Conservation (phyloP, 169 alveolate genomes). For the Eimeria tenella region DNA sequence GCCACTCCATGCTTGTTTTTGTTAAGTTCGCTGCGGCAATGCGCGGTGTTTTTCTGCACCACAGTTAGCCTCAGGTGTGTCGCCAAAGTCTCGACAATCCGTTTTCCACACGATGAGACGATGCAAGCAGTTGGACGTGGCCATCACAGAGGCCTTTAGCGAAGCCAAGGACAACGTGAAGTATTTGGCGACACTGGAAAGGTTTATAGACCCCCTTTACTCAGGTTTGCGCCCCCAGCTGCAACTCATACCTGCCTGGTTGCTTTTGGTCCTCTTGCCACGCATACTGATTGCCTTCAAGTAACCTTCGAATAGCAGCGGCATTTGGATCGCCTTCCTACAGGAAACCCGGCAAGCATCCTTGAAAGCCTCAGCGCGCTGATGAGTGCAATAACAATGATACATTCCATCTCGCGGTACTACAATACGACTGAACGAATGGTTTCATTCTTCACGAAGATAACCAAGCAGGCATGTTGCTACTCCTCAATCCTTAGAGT, state of each 20-base stretch:
- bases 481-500: neutral
- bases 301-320: neutral
- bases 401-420: slow-evolving; percentile 97
- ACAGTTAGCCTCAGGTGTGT: slow-evolving; percentile 21
- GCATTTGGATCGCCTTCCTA: neutral
- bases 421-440: slow-evolving; percentile 97
- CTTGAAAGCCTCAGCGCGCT: slow-evolving; percentile 96
- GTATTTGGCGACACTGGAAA: slow-evolving; percentile 96
- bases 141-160: slow-evolving; percentile 95
- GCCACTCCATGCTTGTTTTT: no score
- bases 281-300: no score
- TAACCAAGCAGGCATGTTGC: slow-evolving; percentile 92
- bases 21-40: no score
- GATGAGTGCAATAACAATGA: slow-evolving; percentile 96
- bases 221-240: slow-evolving; percentile 84
- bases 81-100: slow-evolving; percentile 78
- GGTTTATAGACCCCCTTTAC: slow-evolving; percentile 96
- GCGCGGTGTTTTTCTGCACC: neutral
- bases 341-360: slow-evolving; percentile 93
- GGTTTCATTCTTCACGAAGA: slow-evolving; percentile 96
- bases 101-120: slow-evolving; percentile 78
- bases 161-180: slow-evolving; percentile 98
- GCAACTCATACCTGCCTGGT: neutral
- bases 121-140: slow-evolving; percentile 95
- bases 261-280: no score